Conservation (phyloP, 345 rosid species). For the Populus pruinosa region DNA sequence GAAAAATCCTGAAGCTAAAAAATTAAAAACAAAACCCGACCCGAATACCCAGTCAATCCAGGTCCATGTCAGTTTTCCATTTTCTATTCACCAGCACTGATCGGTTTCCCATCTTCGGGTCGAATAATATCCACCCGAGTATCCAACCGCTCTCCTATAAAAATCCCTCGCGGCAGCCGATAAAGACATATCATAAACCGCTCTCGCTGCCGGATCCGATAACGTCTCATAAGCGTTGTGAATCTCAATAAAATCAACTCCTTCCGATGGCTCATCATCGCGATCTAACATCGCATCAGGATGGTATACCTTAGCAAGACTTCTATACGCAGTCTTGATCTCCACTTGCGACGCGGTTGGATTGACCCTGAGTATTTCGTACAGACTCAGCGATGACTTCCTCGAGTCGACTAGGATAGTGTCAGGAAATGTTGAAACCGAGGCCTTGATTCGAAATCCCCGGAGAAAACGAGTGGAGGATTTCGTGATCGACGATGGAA, state of each 20-base stretch:
- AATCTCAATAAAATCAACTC: conserved; percentile 61
- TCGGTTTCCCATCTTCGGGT: conserved; percentile 87
- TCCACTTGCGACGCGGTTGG: conserved; percentile 15
- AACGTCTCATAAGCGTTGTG: conserved; percentile 68
- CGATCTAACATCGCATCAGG: conserved; percentile 39
- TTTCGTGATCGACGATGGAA: not conserved
- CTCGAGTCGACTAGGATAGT: not conserved
- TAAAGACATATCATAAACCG: conserved; percentile 60
- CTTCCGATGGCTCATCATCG: conserved; percentile 34
- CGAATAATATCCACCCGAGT: conserved; percentile 21
- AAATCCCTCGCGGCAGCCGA: conserved; percentile 11
- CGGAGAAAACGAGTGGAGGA: not conserved
- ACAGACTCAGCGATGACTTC: not conserved
- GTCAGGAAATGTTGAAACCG: conserved; percentile 6
- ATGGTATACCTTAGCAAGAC: conserved; percentile 53
- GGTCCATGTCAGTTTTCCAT: not conserved
- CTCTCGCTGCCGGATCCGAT: conserved; percentile 71
- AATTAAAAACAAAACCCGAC: not conserved
- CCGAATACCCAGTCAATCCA: too few species aligned
- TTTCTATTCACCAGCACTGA: conserved; percentile 70
- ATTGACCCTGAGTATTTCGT: conserved; percentile 26
- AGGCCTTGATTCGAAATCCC: not conserved
- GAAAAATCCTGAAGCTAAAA: not conserved
- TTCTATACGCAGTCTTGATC: conserved; percentile 24
- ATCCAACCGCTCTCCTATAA: conserved; percentile 11